Base-by-base conservation (phyloP, 768 basidiomycete species). In the Panaeolus cyanescens region DNA sequence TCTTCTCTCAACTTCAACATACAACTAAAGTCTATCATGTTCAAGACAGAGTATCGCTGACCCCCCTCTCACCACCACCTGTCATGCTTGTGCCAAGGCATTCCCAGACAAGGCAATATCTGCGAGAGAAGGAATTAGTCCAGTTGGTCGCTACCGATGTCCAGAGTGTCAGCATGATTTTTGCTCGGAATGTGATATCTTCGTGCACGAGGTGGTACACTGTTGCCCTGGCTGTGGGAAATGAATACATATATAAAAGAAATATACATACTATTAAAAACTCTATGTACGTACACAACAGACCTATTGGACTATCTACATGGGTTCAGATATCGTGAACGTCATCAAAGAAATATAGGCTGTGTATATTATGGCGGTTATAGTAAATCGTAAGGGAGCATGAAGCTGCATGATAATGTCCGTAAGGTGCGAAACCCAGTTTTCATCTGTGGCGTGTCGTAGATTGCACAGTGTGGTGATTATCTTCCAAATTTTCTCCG, bases 161-260 rank as follows among this genome's bases (percentile, higher is more conserved):
- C 88, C 90, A 2, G 90, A 92, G 22, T 99, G 97, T 76, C 68
- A 74, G 2, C 78, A 91, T 55, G 90, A 97, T 71, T 99, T 98
- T 70, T 99, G 97, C 71, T 84, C 88, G 25, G 96, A 99, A 54
- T 99, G 97, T 71, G 97, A 99, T 76, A 85, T 96, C 19, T 97
- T 98, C 70, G 88, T 98, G 4, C 97, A 99, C 67, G 93, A 96
- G 63, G 94, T 95, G 20, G 80, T 98, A 19, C 96, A 98, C 70
- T 94, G 92, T 62, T 99, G 96, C 78, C 95, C 96, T 0, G 92
- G 91, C 9, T 93, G 91, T 64, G 89, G 89, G 2, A 81, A 79
- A 66, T 81, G 75, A 63, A 33, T 25, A 31, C n/a, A n/a, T 45
- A 50, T 50, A 7, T 9, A 30, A 22, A 54, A 39, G 6, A 34